Base-by-base conservation (phyloP, 768 basidiomycete genomes). In the Suillus plorans region DNA sequence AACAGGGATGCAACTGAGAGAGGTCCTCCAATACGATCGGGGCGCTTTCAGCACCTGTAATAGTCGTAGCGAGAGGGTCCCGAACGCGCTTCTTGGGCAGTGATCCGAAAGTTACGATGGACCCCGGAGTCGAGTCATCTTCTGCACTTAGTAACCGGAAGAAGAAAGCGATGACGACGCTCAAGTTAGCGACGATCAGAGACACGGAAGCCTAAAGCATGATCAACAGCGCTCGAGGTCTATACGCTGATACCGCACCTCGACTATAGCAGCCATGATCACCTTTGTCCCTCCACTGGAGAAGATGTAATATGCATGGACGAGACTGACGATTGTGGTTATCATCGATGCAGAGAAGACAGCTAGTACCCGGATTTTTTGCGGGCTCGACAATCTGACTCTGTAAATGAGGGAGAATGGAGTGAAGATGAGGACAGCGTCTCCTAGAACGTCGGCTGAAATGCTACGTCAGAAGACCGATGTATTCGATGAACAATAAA, bases 291-390 rank as follows among this genome's bases (percentile, higher is more conserved):
- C 52, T 31, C 52, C 52, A 53, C 2, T 8, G 12, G 52, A 20
- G 4, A 31, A 53, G 66, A 80, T 78, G 31, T 75, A 75, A 6
- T 61, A 70, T 0, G 81, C 82, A 57, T 86, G 85, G 2, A 83
- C 79, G 9, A 76, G 71, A 62, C 77, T 79, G 56, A 79, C 79
- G 45, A 81, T 67, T 6, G 81, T 85, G 6, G 84, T 85, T 61
- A 81, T 72, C 62, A 85, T 79, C 55, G 83, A 84, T 12, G 87
- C 80, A 12, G 85, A 85, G 72, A 87, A 87, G 61, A 86, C 83
- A 0, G 70, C 63, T 6, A 73, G 60, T 62, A 84, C 69, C 64
- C 81, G 76, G 50, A 83, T 72, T 28, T 79, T 77, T 28, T 74
- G 69, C 39, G 79, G 78, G 1, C 75, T 71, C 4, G 82, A 79